Evolutionary conservation across 306 rosid genomes (phyloP).

Genomic region (Mimosa pudica): DNA sequence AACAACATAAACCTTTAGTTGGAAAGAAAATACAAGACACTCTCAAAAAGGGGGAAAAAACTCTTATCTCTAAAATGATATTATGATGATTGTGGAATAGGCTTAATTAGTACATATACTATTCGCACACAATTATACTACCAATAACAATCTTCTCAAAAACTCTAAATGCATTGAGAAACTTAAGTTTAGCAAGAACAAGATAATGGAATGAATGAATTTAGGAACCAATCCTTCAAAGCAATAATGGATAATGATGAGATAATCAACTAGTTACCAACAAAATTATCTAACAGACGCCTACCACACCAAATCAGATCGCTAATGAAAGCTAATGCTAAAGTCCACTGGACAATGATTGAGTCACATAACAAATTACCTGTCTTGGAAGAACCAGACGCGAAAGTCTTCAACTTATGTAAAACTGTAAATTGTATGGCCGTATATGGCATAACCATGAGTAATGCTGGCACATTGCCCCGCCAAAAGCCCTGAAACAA

Average conservation of each 20-base stretch:
- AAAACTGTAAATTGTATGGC: constrained; percentile 91
- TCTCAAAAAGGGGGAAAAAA: neutral
- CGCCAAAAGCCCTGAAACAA: constrained; percentile 90
- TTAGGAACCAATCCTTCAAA: neutral
- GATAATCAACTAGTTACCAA: constrained; percentile 22
- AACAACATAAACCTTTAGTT: constrained; percentile 26
- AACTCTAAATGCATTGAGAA: neutral
- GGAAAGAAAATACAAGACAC: neutral
- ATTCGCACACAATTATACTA: constrained; percentile 6
- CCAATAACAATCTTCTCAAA: neutral
- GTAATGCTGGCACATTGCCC: constrained; percentile 95
- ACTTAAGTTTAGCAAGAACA: neutral
- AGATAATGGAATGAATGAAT: neutral
- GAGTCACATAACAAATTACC: constrained; percentile 43
- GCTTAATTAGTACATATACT: neutral
- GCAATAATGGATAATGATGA: neutral
- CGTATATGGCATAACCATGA: constrained; percentile 98
- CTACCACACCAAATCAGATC: neutral
- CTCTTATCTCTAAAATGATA: neutral
- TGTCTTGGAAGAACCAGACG: constrained; percentile 85
- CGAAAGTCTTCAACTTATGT: constrained; percentile 79
- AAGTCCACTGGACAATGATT: constrained; percentile 17
- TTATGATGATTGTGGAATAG: neutral
- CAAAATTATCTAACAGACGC: neutral
- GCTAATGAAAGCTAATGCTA: neutral